Percentiles rank a stretch among this genome's conserved stretches.
phyloP scores from a whole-genome alignment of 116 monocot genomes.

The Posidonia oceanica region DNA sequence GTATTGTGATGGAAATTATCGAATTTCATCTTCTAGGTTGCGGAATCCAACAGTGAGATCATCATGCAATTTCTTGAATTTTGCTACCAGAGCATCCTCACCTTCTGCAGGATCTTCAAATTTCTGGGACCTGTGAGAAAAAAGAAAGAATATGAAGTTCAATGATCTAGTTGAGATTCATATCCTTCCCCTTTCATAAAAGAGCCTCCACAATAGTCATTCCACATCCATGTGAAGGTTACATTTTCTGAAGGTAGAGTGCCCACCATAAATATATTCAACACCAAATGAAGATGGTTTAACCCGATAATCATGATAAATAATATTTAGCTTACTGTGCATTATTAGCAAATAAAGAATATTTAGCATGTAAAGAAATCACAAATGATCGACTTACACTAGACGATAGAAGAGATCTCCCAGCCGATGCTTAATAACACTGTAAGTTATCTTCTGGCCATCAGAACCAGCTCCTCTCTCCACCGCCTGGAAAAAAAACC shows the following conservation, averaged over 20 bases:
- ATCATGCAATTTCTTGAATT: constrained; percentile 86
- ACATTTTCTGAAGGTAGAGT: no score
- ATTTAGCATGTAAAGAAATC: not conserved
- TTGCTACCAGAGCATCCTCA: constrained; percentile 72
- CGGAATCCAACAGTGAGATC: constrained; percentile 89
- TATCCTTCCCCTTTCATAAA: no score
- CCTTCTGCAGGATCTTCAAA: constrained; percentile 99
- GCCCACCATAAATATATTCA: no score
- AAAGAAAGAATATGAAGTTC: not conserved
- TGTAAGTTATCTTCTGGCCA: constrained; percentile 93
- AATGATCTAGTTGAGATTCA: no score
- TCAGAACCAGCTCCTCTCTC: constrained; percentile 76
- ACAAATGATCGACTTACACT: constrained; percentile 63
- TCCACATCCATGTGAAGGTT: no score
- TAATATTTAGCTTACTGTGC: no score
- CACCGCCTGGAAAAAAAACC: constrained; percentile 44
- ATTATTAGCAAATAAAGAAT: not conserved
- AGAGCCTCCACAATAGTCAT: no score
- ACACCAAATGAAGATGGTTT: no score
- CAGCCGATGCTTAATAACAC: constrained; percentile 83
- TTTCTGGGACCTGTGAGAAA: constrained; percentile 76
- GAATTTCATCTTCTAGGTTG: constrained; percentile 86
- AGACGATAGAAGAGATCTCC: constrained; percentile 99
- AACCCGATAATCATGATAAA: no score
- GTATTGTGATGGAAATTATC: constrained; percentile 18